Evolutionary conservation across 352 stramenopile species (phyloP), one percentile per base, ranked within the genome.

Genomic region (Pythium chondricola): DNA sequence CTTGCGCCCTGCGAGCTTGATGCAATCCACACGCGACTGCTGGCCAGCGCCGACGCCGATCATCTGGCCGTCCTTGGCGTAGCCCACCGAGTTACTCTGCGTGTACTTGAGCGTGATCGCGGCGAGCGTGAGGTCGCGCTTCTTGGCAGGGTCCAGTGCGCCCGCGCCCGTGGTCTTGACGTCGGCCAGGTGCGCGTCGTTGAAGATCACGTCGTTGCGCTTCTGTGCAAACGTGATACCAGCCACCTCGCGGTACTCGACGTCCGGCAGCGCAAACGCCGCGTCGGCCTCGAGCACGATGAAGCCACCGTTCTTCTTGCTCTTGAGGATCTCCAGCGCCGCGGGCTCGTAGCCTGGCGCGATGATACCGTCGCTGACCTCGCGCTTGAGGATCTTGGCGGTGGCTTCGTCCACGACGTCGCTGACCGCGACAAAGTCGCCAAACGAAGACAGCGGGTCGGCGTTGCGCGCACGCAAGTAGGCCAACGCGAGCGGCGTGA

Each of bases 31-130:
- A 47, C 97, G 95, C 45, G 81, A 97, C 80, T 99, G 97, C 72
- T 99, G 97, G 25, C 97, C 97, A 13, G 97, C 97, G 38, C 97
- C 97, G n/a, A 99, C 96, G 40, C 97, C 97, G 29, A 99, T 96
- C 96, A 99, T 99, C 85, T 99, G 97, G 24, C 97, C 97, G 69
- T 98, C 90, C 74, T 97, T 98, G 43, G 96, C 95, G 74, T 99
- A 99, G 8, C 95, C 97, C 10, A 99, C 96, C 30, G 87, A 98
- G 84, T 99, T 99, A 42, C 74, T 96, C 80, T 99, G 97, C 48
- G 97, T 99, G 80, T 99, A 99, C 85, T 99, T 99, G 65, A 99
- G 78, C 52, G 96, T 98, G 68, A 99, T 99, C 41, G 90, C 97
- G n/a, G 96, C 97, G 24, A 99, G 81, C 52, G 98, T 95, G 46